A percentile compares a stretch with the other conserved stretches of the same genome.
Evolutionary conservation across 139 green algal species (phyloP).

Genomic region (Chlamydomonas incerta): DNA sequence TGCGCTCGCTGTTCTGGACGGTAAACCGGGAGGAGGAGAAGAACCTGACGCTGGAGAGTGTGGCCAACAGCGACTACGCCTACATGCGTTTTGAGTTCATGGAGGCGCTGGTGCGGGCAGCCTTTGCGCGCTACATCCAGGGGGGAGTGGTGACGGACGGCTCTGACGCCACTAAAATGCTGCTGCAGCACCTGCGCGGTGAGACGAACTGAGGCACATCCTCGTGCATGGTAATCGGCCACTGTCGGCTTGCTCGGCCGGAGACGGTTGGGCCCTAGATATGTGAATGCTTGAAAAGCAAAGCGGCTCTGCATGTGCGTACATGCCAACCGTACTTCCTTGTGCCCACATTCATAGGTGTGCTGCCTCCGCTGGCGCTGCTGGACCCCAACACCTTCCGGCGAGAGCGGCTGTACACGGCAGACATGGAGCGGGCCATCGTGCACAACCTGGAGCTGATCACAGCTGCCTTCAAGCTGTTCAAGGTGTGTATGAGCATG

Average conservation of each 20-base stretch:
- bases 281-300: no score
- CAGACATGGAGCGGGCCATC: constrained; percentile 23
- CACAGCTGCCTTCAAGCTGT: constrained; percentile 10
- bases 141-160: not conserved
- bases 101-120: constrained; percentile 23
- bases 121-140: constrained; percentile 25
- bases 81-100: constrained; percentile 47
- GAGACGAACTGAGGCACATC: no score
- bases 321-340: no score
- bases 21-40: constrained; percentile 30
- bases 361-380: not conserved
- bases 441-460: constrained; percentile 33
- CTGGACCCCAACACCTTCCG: constrained; percentile 36
- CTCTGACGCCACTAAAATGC: constrained; percentile 2
- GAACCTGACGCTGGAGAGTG: constrained; percentile 40
- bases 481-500: not conserved
- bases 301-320: no score
- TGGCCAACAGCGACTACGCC: constrained; percentile 53
- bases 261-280: no score
- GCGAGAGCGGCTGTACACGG: constrained; percentile 25
- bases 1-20: constrained; percentile 18
- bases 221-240: no score
- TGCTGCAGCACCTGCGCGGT: not conserved
- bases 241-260: no score
- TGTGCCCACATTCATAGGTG: no score